Evolutionary conservation across 106 monocot species (phyloP).

Genomic region (Hemerocallis citrina): DNA sequence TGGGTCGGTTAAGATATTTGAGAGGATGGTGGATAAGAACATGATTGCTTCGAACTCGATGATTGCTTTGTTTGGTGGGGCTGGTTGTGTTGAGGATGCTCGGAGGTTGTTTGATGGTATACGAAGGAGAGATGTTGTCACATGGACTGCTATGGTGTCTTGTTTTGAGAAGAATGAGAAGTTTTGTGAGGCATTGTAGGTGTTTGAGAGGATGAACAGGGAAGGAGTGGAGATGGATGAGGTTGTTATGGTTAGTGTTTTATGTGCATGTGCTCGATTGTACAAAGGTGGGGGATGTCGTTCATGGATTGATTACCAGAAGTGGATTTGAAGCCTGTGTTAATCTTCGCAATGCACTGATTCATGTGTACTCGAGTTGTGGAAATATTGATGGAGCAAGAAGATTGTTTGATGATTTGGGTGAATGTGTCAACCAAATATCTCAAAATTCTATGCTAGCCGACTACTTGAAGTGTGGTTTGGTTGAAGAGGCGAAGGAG

Average conservation of each 20-base stretch:
- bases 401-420: constrained; percentile 44
- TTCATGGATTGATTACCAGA: constrained; percentile 56
- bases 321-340: constrained; percentile 40
- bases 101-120: constrained; percentile 55
- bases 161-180: constrained; percentile 68
- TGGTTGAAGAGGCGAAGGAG: constrained; percentile 33
- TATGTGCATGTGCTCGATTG: constrained; percentile 52
- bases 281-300: constrained; percentile 22
- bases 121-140: constrained; percentile 39
- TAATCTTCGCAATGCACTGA: constrained; percentile 72
- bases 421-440: constrained; percentile 46
- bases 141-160: constrained; percentile 83
- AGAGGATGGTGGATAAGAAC: constrained; percentile 54
- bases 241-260: constrained; percentile 48
- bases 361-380: constrained; percentile 67
- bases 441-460: constrained; percentile 93
- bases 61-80: constrained; percentile 55
- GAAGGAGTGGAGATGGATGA: constrained; percentile 48
- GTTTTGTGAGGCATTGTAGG: constrained; percentile 46
- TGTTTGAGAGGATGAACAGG: constrained; percentile 45
- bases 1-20: constrained; percentile 33
- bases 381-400: constrained; percentile 30
- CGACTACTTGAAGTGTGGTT: constrained; percentile 52
- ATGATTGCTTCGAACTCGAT: constrained; percentile 64
- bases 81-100: constrained; percentile 29